Percentiles rank a stretch among this genome's conserved stretches.
Conservation (phyloP, 371 early-diverging fungal species). For the Lichtheimia hyalospora region DNA sequence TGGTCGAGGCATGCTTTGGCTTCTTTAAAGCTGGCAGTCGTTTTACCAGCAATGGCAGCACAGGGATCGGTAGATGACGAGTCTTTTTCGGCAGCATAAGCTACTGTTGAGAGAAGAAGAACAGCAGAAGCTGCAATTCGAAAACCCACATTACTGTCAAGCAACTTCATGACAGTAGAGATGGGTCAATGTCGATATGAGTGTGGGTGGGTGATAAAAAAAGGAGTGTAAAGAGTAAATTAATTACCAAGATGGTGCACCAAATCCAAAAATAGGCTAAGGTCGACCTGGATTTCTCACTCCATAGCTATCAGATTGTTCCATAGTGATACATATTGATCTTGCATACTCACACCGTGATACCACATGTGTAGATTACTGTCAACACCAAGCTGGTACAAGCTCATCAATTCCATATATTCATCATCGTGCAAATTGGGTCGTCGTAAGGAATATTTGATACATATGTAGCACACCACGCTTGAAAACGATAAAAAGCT, state of each 20-base stretch:
- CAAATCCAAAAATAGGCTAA: no score
- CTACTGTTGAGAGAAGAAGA: constrained; percentile 4
- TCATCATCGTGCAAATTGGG: constrained; percentile 10
- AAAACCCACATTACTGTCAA: constrained; percentile 16
- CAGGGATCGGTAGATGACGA: constrained; percentile 32
- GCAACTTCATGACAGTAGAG: constrained; percentile 9
- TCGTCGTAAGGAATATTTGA: background rate
- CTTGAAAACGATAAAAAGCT: background rate
- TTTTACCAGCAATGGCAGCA: constrained; percentile 42
- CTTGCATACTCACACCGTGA: constrained; percentile 57
- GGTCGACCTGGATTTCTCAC: no score
- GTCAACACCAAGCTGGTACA: constrained; percentile 60
- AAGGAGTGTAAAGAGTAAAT: background rate
- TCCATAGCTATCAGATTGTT: no score
- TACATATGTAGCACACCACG: constrained; percentile 1
- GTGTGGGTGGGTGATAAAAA: background rate
- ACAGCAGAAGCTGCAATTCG: constrained; percentile 9
- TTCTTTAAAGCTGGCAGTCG: constrained; percentile 39
- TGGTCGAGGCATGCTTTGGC: constrained; percentile 51
- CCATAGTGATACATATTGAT: no score
- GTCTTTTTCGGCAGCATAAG: constrained; percentile 11
- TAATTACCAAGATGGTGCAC: background rate
- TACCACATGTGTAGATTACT: constrained; percentile 57
- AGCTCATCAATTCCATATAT: constrained; percentile 25
- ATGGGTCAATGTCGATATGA: no score